phyloP scores from a whole-genome alignment of 139 green algal species.

The Zygnema cylindricum region DNA sequence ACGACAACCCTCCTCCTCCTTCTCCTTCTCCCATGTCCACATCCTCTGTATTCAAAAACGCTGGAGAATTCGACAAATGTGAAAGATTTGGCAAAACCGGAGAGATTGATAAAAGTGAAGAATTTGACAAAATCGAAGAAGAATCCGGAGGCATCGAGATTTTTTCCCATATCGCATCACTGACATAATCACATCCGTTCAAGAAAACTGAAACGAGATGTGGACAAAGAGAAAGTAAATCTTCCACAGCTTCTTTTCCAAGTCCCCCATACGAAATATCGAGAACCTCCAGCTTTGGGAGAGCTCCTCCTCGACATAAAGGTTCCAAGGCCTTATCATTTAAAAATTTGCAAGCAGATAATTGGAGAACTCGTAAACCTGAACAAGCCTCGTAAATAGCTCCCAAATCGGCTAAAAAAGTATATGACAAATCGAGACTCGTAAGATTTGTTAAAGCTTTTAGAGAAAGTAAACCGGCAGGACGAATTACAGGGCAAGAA shows the following conservation, averaged over 20 bases:
- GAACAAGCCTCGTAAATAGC: conserved; percentile 21
- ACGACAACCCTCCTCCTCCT: too few species aligned
- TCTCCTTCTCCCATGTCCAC: too few species aligned
- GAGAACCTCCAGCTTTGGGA: conserved; percentile 19
- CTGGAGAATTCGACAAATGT: too few species aligned
- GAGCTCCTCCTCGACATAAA: neutral
- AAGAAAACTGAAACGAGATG: neutral
- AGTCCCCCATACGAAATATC: conserved; percentile 35
- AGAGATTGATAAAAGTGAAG: too few species aligned
- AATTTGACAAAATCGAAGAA: too few species aligned
- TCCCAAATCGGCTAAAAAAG: neutral
- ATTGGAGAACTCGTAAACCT: neutral
- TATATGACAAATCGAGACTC: conserved; percentile 32
- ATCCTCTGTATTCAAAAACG: too few species aligned
- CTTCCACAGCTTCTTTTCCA: conserved; percentile 7
- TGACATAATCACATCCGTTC: neutral
- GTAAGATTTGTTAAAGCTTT: neutral
- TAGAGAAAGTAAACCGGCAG: neutral
- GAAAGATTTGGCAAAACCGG: too few species aligned
- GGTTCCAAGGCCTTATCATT: neutral
- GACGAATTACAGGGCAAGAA: conserved; percentile 9
- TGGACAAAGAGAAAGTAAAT: conserved; percentile 18
- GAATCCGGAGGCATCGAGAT: neutral
- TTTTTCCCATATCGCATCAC: neutral
- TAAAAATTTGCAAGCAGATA: conserved; percentile 35